Evolutionary conservation across 2,329 filamentous ascomycete species (phyloP).

Genomic region (Diaporthe sp.): DNA sequence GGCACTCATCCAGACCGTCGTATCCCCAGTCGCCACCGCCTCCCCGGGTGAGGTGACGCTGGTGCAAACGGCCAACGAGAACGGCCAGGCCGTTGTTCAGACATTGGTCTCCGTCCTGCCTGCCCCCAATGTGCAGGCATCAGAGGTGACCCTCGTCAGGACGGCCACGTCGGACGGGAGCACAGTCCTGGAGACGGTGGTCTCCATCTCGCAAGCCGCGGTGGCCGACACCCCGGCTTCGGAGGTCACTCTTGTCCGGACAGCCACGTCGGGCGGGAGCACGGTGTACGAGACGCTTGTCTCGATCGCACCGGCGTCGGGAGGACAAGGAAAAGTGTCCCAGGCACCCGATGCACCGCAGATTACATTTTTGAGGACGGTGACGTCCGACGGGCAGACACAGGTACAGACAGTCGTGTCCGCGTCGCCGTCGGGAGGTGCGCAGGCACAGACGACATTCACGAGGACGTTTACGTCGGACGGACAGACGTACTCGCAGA

Average conservation of each 20-base stretch:
- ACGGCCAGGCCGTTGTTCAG: background rate
- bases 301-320: background rate
- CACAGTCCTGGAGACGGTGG: constrained; percentile 12
- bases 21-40: background rate
- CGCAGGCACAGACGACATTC: constrained; percentile 3
- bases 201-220: constrained; percentile 1
- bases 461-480: constrained; percentile 8
- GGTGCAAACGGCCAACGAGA: background rate
- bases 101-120: background rate
- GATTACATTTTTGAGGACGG: constrained; percentile 12
- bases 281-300: constrained; percentile 17
- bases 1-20: constrained; percentile 6
- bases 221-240: background rate
- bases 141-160: constrained; percentile 20
- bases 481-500: constrained; percentile 23
- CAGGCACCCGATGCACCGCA: background rate
- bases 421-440: background rate
- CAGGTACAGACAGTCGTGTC: constrained; percentile 17
- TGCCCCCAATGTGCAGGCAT: background rate
- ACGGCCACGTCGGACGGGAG: constrained; percentile 8
- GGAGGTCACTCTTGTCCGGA: background rate
- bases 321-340: background rate
- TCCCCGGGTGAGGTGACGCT: constrained; percentile 4
- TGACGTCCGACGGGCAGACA: constrained; percentile 13
- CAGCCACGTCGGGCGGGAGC: background rate